Evolutionary conservation across 1,284 basidiomycete genomes (phyloP).

Genomic region (Cryptococcus maquisensis): DNA sequence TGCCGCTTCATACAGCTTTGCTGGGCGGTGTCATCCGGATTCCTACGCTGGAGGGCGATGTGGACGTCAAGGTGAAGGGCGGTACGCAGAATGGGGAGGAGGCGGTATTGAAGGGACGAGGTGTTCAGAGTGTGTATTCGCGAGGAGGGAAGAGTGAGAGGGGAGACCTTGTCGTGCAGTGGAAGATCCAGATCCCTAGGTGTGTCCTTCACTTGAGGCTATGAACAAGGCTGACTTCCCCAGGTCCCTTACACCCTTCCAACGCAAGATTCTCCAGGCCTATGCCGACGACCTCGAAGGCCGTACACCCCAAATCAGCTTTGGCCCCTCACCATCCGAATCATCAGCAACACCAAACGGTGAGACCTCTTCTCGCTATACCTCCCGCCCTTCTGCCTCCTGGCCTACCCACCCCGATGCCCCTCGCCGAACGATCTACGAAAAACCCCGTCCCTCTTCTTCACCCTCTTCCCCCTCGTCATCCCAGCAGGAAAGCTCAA

Average conservation of each 20-base stretch:
- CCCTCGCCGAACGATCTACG: slow-evolving; percentile 2
- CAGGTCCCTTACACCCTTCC: slow-evolving; percentile 74
- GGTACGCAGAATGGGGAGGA: slow-evolving; percentile 97
- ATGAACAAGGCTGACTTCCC: neutral
- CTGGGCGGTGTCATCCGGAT: slow-evolving; percentile 89
- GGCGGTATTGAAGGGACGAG: slow-evolving; percentile 87
- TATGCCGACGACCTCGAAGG: slow-evolving; percentile 93
- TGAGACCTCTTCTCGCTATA: slow-evolving; percentile 9
- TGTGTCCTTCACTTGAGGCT: slow-evolving; percentile 52
- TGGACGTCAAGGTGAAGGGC: slow-evolving; percentile 86
- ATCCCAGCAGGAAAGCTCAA: slow-evolving; percentile 1
- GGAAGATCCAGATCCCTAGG: slow-evolving; percentile 86
- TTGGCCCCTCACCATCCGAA: slow-evolving; percentile 15
- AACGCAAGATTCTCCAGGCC: slow-evolving; percentile 79
- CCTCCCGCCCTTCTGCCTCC: slow-evolving; percentile 7
- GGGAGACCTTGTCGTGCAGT: slow-evolving; percentile 89
- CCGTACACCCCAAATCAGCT: slow-evolving; percentile 47
- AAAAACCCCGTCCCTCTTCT: slow-evolving; percentile 4
- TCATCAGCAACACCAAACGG: slow-evolving; percentile 2
- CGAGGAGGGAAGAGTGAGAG: slow-evolving; percentile 58
- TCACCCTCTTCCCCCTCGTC: slow-evolving; percentile 2
- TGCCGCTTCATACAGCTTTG: slow-evolving; percentile 87
- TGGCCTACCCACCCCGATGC: slow-evolving; percentile 10
- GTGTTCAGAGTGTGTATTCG: slow-evolving; percentile 68
- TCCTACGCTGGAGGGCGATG: slow-evolving; percentile 91